Base-by-base conservation (phyloP, 352 stramenopile genomes). In the Thalassiosira allenii region DNA sequence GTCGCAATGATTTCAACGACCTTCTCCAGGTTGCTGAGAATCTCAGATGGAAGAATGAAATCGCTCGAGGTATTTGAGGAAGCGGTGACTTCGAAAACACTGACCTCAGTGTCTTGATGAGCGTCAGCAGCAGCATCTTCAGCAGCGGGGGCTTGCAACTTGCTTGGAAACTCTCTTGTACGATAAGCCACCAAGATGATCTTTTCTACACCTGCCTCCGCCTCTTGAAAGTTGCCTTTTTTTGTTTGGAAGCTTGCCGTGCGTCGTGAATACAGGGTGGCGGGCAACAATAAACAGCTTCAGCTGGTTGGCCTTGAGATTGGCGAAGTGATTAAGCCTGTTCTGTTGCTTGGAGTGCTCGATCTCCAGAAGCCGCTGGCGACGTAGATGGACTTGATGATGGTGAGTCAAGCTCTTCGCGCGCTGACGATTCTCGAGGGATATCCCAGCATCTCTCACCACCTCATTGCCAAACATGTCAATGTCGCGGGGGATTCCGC, bases 381-480 rank as follows among this genome's bases (percentile, higher is more conserved):
- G 20, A 22, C 65, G 5, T 25, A 44, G 9, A 12, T 37, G 11
- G 33, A 33, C 11, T 64, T 64, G 33, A 14, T 64, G 3, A 17
- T 4, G 1, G 17, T 57, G 33, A 30, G 51, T 75, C 14, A 75
- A 22, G 33, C 51, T 56, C 30, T 75, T 75, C 12, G 65, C 30
- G 40, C 65, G n/a, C 51, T 75, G 65, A 4, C 27, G 23, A 27
- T 29, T 54, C 32, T 75, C 65, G 40, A 43, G 49, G 4, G 2
- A 25, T 3, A 75, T 75, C 2, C 65, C 65, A 30, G 30, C 22
- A 37, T 64, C 22, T 27, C 29, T 30, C 27, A 37, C 4, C 25
- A 54, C 43, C 32, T 44, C 37, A n/a, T 75, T 54, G 2, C 65
- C 65, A 5, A 65, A 54, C 29, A 11, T 20, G 22, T 75, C 65